Evolutionary conservation across 164 flowering plant species (phyloP).

Genomic region (Euptelea pleiosperma): DNA sequence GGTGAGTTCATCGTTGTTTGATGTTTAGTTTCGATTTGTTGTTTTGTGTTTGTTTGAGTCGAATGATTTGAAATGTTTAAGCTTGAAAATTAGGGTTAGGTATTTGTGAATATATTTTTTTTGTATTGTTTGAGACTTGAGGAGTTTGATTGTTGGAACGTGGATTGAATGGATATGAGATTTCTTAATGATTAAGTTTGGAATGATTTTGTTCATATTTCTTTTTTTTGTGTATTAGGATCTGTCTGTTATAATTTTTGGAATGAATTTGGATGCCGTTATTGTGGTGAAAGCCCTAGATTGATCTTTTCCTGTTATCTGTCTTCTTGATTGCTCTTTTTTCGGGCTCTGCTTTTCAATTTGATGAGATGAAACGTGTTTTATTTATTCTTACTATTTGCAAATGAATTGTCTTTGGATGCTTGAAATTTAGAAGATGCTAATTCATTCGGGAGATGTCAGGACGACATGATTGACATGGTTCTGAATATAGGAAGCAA

Average conservation of each 20-base stretch:
- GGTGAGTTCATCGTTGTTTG: slow-evolving; percentile 10
- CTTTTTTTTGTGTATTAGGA: not conserved
- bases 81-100: not conserved
- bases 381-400: not conserved
- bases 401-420: not conserved
- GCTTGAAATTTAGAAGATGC: not conserved
- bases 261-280: not conserved
- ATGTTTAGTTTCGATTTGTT: not conserved
- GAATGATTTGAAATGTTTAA: not conserved
- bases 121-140: not conserved
- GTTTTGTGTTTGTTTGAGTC: not conserved
- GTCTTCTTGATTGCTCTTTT: too few species aligned
- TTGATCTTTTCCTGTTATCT: too few species aligned
- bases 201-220: not conserved
- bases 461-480: too few species aligned
- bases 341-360: not conserved
- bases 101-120: not conserved
- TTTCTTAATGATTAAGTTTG: not conserved
- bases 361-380: not conserved
- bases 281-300: slow-evolving; percentile 3
- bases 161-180: too few species aligned
- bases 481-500: too few species aligned
- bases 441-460: too few species aligned
- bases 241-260: too few species aligned
- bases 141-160: too few species aligned